Conservation (phyloP, 2,329 filamentous ascomycete species). For the Trichophyton rubrum region DNA sequence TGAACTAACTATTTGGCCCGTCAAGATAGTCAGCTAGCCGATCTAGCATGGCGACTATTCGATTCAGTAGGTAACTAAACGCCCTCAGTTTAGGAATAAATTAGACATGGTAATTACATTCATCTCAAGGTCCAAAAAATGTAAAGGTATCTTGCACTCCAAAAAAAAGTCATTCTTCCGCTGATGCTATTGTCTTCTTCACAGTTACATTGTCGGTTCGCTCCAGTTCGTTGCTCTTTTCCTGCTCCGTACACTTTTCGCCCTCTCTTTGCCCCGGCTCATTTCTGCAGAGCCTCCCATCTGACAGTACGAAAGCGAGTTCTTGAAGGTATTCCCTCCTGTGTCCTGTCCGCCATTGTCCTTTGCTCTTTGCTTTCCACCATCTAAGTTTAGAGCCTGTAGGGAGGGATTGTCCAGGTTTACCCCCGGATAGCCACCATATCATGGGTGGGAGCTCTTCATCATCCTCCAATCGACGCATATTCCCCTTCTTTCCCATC, state of each 20-base stretch:
- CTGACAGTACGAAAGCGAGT: conserved; percentile 9
- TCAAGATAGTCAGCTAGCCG: no score
- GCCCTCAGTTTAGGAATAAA: no score
- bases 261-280: conserved; percentile 15
- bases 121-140: no score
- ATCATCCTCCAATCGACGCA: conserved; percentile 8
- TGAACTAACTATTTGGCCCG: no score
- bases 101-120: no score
- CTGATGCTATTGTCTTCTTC: no score
- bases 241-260: background rate
- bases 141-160: no score
- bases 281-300: conserved; percentile 9
- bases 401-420: background rate
- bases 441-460: conserved; percentile 7
- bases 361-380: conserved; percentile 10
- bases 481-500: conserved; percentile 5
- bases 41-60: no score
- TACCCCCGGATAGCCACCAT: conserved; percentile 11
- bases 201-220: background rate
- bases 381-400: conserved; percentile 8
- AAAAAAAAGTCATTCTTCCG: no score
- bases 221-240: background rate
- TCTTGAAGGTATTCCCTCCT: conserved; percentile 9
- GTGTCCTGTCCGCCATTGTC: conserved; percentile 9
- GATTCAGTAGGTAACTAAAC: no score